Evolutionary conservation across 495 filamentous ascomycete species (phyloP), one percentile per base, ranked within the genome.

Genomic region (Penicillium paradoxum): DNA sequence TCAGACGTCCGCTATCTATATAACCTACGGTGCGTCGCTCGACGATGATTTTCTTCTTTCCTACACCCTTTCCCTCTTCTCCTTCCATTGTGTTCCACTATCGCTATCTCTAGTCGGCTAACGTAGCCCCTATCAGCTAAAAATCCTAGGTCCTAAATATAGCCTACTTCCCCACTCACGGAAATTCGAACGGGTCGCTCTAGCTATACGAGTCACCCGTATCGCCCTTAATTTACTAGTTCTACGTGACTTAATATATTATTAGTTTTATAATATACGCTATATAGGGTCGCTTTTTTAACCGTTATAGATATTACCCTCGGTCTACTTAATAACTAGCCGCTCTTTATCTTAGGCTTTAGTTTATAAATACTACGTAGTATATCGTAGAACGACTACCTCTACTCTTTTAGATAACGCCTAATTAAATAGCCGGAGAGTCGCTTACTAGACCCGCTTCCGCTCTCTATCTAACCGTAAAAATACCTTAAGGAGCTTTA

Each of bases 401-500:
- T 38, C 13, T 38, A 3, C 36, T 38, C 36, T 38, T 38, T 38
- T 10, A 19, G n/a, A n/a, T 15, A 15, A 38, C 36, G 0, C 6
- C 36, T 7, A 15, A 19, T 38, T 38, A 4, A 38, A 38, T 38
- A 0, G 15, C 14, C 9, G 2, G 29, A n/a, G 18, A 49, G 17
- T 49, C 11, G 45, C 45, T 49, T n/a, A n/a, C 7, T 34, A 36
- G 45, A 33, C 45, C 45, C 45, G 45, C 45, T 47, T 47, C 19
- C 24, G 45, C 45, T 47, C 30, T 9, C 45, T 36, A 49, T 18
- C 47, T 6, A 50, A 50, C 47, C 18, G 36, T 13, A 50, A 50
- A 50, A 50, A 50, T 50, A 22, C 47, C 47, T 50, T 18, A 39
- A 50, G 36, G 22, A 38, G 36, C 47, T 50, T 36, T 38, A 13